A percentile compares a stretch with the other conserved stretches of the same genome.
Evolutionary conservation across 192 early-diverging fungal species (phyloP).

Genomic region (Backusella australiensis): DNA sequence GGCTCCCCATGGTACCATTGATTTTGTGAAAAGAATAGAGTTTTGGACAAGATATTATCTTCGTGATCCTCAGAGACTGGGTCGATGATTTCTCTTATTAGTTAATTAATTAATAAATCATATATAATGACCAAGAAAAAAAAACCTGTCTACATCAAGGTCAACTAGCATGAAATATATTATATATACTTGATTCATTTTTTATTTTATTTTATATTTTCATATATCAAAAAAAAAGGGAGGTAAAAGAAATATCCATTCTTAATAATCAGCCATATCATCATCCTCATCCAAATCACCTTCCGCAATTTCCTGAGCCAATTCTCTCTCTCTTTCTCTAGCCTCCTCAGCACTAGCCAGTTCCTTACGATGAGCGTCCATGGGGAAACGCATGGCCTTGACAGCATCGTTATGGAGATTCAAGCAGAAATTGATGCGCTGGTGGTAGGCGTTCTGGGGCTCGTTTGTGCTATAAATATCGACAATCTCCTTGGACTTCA

Average conservation of each 20-base stretch:
- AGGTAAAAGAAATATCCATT: not conserved
- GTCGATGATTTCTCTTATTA: not conserved
- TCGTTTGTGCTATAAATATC: conserved; percentile 98
- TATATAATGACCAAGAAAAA: too few species aligned
- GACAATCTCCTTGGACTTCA: conserved; percentile 90
- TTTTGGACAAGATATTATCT: not conserved
- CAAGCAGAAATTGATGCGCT: conserved; percentile 92
- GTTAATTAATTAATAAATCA: too few species aligned
- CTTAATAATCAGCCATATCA: conserved; percentile 48
- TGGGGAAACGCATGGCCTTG: conserved; percentile 97
- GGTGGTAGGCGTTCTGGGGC: conserved; percentile 93
- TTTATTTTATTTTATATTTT: not conserved
- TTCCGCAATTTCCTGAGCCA: conserved; percentile 91
- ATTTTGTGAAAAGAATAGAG: not conserved
- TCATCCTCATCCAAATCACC: conserved; percentile 87
- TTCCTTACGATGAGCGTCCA: conserved; percentile 84
- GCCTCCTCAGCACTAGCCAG: conserved; percentile 76
- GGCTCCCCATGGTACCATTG: not conserved
- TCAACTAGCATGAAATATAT: too few species aligned
- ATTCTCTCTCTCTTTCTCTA: conserved; percentile 86
- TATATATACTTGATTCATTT: too few species aligned
- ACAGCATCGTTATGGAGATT: conserved; percentile 97
- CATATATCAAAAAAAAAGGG: not conserved
- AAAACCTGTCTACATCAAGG: too few species aligned
- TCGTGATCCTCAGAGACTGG: not conserved